phyloP scores from a whole-genome alignment of 345 rosid genomes.

The Rhodamnia argentea region DNA sequence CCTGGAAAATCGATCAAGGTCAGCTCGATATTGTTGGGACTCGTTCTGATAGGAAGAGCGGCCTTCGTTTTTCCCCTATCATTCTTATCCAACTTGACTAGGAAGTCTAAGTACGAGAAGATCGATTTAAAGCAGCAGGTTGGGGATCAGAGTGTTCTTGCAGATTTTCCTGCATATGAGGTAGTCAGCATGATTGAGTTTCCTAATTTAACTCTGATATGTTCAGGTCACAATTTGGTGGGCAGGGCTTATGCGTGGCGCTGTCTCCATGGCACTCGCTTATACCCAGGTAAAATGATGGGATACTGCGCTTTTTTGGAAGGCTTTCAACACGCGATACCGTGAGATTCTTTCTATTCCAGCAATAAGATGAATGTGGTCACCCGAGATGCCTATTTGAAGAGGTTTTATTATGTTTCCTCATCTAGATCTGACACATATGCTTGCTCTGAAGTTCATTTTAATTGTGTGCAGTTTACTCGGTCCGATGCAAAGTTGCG shows the following conservation, averaged over 20 bases:
- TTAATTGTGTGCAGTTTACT: constrained; percentile 16
- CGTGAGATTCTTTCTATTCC: not conserved
- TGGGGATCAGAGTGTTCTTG: not conserved
- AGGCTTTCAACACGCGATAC: not conserved
- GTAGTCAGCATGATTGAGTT: not conserved
- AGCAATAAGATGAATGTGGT: not conserved
- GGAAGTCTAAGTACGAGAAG: constrained; percentile 15
- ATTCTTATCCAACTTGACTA: constrained; percentile 33
- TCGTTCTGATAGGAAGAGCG: constrained; percentile 36
- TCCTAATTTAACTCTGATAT: not conserved
- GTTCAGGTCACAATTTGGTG: constrained; percentile 39
- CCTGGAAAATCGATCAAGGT: constrained; percentile 31
- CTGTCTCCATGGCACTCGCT: constrained; percentile 45
- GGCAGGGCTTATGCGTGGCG: constrained; percentile 50
- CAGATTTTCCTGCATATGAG: not conserved
- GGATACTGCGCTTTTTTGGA: not conserved
- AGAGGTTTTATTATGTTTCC: not conserved
- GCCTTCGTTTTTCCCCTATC: constrained; percentile 42
- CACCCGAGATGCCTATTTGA: not conserved
- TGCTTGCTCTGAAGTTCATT: not conserved
- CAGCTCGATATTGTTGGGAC: constrained; percentile 27
- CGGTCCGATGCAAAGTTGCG: constrained; percentile 19
- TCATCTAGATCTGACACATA: not conserved
- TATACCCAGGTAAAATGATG: constrained; percentile 23
- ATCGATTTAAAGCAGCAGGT: constrained; percentile 25